Evolutionary conservation across 2,329 filamentous ascomycete species (phyloP), one percentile per base, ranked within the genome.

Genomic region (Calonectria montana): DNA sequence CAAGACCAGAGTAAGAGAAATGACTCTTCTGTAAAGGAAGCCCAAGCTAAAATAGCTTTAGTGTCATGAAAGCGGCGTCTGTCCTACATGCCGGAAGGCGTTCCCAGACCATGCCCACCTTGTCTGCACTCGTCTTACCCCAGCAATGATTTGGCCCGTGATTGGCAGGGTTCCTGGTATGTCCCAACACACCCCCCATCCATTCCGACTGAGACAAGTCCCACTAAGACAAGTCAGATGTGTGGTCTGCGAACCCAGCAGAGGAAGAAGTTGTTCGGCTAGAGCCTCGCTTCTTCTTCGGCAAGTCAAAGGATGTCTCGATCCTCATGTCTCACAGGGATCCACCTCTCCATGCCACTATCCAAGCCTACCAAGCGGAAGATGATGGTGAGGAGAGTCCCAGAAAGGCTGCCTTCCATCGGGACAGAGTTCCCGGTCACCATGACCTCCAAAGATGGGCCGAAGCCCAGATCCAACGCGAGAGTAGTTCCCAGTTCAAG

Each of bases 1-100:
- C 74, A 88, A 87, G 81, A 84, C 85, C 75, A 80, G 82, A 76
- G 87, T 88, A 84, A 84, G 86, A 79, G 77, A 79, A 71, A 41
- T 70, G 57, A 66, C 72, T 59, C 29, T 29, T 50, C 67, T 72
- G 65, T 67, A 61, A 67, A 53, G 67, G 73, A 75, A 73, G 73
- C 55, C 71, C 67, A 73, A 74, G 76, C 81, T 82, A 78, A 82
- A 74, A 74, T 72, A 69, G 67, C 69, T 68, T 69, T 76, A 85
- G 83, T 85, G 83, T 77, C 79, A 81, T 75, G 81, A 85, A 69
- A 84, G 78, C 81, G 83, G 83, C 75, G 83, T 85, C 75, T 85
- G 83, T 78, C 83, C 83, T 75, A 83, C 82, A 63, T 85, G 83
- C 77, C 82, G 83, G 70, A 85, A 84, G 76, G 80, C 82, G 53